Conservation (phyloP, 1,284 basidiomycete species). For the Phellopilus nigrolimitatus region DNA sequence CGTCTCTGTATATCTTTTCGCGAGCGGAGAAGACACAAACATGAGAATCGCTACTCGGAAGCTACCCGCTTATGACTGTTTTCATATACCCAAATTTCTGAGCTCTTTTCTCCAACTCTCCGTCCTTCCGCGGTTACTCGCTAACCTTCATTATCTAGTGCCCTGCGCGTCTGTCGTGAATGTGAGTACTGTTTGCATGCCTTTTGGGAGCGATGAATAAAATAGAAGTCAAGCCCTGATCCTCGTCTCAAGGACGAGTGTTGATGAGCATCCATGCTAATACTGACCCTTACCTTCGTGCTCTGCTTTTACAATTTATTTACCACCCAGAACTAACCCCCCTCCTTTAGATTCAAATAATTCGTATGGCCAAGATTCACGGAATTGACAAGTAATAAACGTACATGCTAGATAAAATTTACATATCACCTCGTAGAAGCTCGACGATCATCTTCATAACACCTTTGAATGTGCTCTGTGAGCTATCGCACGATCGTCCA, state of each 20-base stretch:
- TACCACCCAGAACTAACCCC: not conserved
- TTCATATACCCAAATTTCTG: slow-evolving; percentile 86
- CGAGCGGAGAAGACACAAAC: slow-evolving; percentile 57
- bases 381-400: too few relatives aligned
- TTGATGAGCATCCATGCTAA: slow-evolving; percentile 82
- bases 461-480: slow-evolving; percentile 15
- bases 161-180: slow-evolving; percentile 28
- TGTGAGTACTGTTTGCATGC: slow-evolving; percentile 30
- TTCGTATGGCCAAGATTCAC: too few relatives aligned
- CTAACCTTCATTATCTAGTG: slow-evolving; percentile 20
- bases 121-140: slow-evolving; percentile 10
- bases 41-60: slow-evolving; percentile 83
- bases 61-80: slow-evolving; percentile 58
- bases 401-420: too few relatives aligned
- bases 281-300: slow-evolving; percentile 50
- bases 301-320: slow-evolving; percentile 5
- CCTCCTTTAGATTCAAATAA: not conserved
- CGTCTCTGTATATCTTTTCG: slow-evolving; percentile 23
- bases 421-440: not conserved
- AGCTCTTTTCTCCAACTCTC: slow-evolving; percentile 33
- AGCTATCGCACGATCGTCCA: slow-evolving; percentile 44
- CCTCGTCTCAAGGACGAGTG: slow-evolving; percentile 60
- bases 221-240: slow-evolving; percentile 88
- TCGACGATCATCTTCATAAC: slow-evolving; percentile 17
- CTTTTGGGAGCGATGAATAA: slow-evolving; percentile 51